Percentiles rank a stretch among this genome's conserved stretches.
These are phyloP conservation scores for Diaporthe sp. DNA, from an alignment of 2,329 filamentous ascomycete species.

Conservation along the genomic window DNA sequence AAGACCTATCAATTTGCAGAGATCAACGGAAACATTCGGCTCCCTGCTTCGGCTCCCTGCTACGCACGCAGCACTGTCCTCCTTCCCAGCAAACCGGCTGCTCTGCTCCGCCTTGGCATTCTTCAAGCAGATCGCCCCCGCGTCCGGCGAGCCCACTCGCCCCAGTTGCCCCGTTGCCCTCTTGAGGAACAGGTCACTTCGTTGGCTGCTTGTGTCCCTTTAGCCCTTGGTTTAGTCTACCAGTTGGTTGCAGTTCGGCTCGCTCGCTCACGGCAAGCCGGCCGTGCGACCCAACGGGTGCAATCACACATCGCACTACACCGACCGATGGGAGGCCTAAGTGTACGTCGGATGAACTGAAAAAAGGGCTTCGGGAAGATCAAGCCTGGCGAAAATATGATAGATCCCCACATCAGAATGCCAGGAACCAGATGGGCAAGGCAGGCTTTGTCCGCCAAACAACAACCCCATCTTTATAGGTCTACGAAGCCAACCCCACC, in stretches of 20 bases:
- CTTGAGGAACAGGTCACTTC: neutral
- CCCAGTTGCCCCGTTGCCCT: neutral
- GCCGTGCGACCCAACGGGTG: slow-evolving; percentile 31
- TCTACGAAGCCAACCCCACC: no score
- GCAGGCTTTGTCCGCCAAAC: no score
- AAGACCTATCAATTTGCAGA: slow-evolving; percentile 34
- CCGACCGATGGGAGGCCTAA: slow-evolving; percentile 32
- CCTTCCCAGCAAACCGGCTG: slow-evolving; percentile 16
- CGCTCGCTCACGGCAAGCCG: slow-evolving; percentile 19
- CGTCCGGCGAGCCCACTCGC: neutral
- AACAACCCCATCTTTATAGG: no score
- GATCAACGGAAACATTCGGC: slow-evolving; percentile 27
- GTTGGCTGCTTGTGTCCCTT: neutral
- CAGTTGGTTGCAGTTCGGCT: slow-evolving; percentile 22
- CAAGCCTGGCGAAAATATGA: no score
- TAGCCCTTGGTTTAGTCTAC: slow-evolving; percentile 8
- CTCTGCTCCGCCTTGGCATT: slow-evolving; percentile 3
- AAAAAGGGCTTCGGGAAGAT: no score
- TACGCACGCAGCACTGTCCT: slow-evolving; percentile 22
- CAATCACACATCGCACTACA: slow-evolving; percentile 24
- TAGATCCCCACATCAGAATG: no score
- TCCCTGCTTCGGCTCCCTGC: slow-evolving; percentile 23
- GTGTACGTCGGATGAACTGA: no score
- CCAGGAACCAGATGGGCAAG: no score
- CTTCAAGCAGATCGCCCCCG: slow-evolving; percentile 24